A percentile compares a stretch with the other conserved stretches of the same genome.
phyloP scores from a whole-genome alignment of 2,329 filamentous ascomycete genomes.

The Helotiales sp. region DNA sequence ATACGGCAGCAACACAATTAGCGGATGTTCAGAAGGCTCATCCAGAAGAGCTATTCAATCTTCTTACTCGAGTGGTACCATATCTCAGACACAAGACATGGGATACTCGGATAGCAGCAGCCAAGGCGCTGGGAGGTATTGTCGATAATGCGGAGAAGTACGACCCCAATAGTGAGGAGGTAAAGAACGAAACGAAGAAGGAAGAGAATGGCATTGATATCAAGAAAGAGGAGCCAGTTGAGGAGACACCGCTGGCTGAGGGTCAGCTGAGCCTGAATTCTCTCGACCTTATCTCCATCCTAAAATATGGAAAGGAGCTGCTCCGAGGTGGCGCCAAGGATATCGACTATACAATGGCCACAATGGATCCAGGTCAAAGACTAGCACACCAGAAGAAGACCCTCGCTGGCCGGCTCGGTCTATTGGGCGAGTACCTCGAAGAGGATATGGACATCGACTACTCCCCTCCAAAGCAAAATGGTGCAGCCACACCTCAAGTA shows the following conservation, averaged over 20 bases:
- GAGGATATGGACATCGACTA: slow-evolving; percentile 75
- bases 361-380: slow-evolving; percentile 77
- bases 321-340: slow-evolving; percentile 78
- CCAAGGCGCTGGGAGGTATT: slow-evolving; percentile 92
- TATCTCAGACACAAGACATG: slow-evolving; percentile 94
- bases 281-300: slow-evolving; percentile 75
- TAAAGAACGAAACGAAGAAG: slow-evolving; percentile 44
- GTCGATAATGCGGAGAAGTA: slow-evolving; percentile 84
- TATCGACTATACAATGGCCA: slow-evolving; percentile 80
- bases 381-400: slow-evolving; percentile 89
- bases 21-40: slow-evolving; percentile 98
- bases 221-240: slow-evolving; percentile 64
- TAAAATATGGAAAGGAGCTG: slow-evolving; percentile 81
- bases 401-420: slow-evolving; percentile 75
- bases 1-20: slow-evolving; percentile 94
- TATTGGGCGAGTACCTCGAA: slow-evolving; percentile 81
- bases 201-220: slow-evolving; percentile 39
- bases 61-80: slow-evolving; percentile 90
- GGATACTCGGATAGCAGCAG: slow-evolving; percentile 92
- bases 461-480: slow-evolving; percentile 31
- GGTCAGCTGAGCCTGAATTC: slow-evolving; percentile 69
- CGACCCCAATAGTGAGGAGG: slow-evolving; percentile 80
- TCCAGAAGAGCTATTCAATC: slow-evolving; percentile 94
- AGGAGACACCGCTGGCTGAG: slow-evolving; percentile 42
- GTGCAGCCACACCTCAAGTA: slow-evolving; percentile 18